phyloP scores from a whole-genome alignment of 331 rosid species.

The Telfairia occidentalis region DNA sequence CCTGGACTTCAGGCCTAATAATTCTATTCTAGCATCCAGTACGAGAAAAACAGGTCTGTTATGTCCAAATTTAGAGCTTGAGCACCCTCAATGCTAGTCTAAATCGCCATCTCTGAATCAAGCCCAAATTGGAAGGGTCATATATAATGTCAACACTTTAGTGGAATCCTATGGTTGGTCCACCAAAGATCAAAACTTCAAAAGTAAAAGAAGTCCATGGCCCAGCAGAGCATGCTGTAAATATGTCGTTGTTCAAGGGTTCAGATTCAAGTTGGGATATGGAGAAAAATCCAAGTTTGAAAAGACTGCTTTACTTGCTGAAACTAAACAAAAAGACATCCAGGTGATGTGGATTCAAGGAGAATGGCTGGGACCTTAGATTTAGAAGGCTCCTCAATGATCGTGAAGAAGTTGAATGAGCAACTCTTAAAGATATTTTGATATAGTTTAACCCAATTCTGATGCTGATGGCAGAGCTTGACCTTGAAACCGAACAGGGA shows the following conservation, averaged over 20 bases:
- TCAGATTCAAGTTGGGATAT: background rate
- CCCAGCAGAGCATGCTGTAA: background rate
- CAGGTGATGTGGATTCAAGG: background rate
- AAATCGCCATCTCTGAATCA: background rate
- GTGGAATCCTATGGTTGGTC: background rate
- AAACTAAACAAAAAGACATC: background rate
- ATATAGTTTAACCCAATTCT: background rate
- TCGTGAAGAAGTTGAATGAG: background rate
- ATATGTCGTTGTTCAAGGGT: background rate
- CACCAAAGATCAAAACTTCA: background rate
- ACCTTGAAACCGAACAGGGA: background rate
- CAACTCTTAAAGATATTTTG: background rate
- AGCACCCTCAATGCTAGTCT: background rate
- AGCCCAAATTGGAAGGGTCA: background rate
- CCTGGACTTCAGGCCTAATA: background rate
- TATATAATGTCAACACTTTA: background rate
- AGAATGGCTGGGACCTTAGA: background rate
- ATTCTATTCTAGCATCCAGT: background rate
- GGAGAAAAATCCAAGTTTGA: background rate
- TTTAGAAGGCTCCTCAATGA: background rate
- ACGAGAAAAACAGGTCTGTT: background rate
- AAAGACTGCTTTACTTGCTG: background rate
- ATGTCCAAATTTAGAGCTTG: background rate
- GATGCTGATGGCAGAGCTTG: background rate
- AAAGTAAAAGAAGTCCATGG: background rate